Conservation (phyloP, 2,329 filamentous ascomycete genomes). For the Xylariomycetidae sp. region DNA sequence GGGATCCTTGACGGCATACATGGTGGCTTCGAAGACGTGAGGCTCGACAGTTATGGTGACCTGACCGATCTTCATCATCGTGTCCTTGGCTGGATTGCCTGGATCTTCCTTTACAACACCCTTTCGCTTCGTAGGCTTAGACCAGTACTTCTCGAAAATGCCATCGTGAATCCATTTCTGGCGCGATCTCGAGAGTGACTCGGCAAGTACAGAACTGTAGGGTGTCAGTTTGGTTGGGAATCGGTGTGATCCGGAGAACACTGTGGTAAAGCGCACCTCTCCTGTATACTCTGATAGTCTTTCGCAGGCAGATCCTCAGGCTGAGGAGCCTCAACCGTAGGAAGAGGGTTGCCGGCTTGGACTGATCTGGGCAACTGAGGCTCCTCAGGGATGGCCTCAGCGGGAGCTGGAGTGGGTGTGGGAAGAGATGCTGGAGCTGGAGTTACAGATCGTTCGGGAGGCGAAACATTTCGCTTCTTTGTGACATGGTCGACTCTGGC, state of each 20-base stretch:
- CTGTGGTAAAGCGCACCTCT: conserved; percentile 66
- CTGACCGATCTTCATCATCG: conserved; percentile 68
- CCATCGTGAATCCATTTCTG: conserved; percentile 68
- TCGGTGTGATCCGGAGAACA: no score
- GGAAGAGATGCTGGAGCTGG: conserved; percentile 35
- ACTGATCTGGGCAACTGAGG: conserved; percentile 56
- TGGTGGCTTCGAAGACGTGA: conserved; percentile 71
- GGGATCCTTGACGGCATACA: conserved; percentile 67
- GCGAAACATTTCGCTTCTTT: conserved; percentile 56
- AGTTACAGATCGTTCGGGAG: conserved; percentile 48
- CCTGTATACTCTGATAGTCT: conserved; percentile 70
- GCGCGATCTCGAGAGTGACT: conserved; percentile 69
- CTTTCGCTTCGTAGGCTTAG: conserved; percentile 66
- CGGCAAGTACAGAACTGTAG: conserved; percentile 65
- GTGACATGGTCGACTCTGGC: conserved; percentile 55
- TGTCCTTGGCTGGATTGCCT: conserved; percentile 65
- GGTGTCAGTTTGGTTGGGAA: no score
- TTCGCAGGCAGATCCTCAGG: conserved; percentile 54
- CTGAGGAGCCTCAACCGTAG: conserved; percentile 65
- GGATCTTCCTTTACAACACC: conserved; percentile 58
- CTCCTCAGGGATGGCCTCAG: conserved; percentile 31
- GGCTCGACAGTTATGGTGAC: conserved; percentile 75
- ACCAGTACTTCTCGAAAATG: conserved; percentile 74
- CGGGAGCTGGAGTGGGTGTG: conserved; percentile 24
- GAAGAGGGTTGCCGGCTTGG: conserved; percentile 62